Percentiles rank a stretch among this genome's conserved stretches.
Conservation (phyloP, 2,329 filamentous ascomycete species). For the Trichoderma sp. region DNA sequence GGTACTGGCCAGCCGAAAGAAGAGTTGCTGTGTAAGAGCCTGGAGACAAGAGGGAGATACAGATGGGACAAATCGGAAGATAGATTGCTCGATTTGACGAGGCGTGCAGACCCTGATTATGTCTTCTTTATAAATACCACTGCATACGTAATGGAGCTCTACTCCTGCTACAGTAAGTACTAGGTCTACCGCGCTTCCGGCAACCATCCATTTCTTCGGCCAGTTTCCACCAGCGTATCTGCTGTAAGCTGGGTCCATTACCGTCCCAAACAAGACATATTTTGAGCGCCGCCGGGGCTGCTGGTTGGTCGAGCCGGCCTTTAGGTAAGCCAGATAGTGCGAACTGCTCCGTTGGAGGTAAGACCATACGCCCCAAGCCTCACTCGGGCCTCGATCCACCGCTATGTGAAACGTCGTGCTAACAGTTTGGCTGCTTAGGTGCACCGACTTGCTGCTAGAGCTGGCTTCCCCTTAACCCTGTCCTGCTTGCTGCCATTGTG, state of each 20-base stretch:
- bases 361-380: slow-evolving; percentile 16
- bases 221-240: neutral
- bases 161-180: too few species aligned
- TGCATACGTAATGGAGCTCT: neutral
- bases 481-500: neutral
- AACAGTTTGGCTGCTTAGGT: neutral
- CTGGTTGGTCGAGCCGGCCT: neutral
- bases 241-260: neutral
- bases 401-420: slow-evolving; percentile 24
- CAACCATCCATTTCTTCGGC: neutral
- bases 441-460: neutral
- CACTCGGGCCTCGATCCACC: slow-evolving; percentile 18
- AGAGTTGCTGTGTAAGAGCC: neutral
- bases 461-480: slow-evolving; percentile 16
- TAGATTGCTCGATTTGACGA: neutral
- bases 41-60: neutral
- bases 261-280: slow-evolving; percentile 1
- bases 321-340: slow-evolving; percentile 16
- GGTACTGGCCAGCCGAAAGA: slow-evolving; percentile 15
- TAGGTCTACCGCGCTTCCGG: neutral
- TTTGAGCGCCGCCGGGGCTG: neutral
- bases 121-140: neutral
- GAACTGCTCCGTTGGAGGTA: slow-evolving; percentile 14
- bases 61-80: neutral
- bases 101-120: too few species aligned